Base-by-base conservation (phyloP, 495 filamentous ascomycete genomes). In the Apiosordaria backusii region DNA sequence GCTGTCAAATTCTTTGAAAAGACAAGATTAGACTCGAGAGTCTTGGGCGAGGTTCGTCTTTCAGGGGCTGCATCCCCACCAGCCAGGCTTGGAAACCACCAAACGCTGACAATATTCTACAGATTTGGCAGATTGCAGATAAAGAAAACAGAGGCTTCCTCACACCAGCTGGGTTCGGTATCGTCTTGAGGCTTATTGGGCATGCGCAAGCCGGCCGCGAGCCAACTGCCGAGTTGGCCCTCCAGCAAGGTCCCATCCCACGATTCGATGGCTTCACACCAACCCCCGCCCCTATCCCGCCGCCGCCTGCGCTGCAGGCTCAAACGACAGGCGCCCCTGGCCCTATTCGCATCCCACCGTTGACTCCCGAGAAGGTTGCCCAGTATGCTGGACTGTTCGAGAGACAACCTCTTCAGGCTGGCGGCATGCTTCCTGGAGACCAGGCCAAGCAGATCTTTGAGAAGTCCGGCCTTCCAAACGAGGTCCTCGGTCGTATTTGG, bases 51-150 rank as follows among this genome's bases (percentile, higher is more conserved):
- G 88, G 92, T 96, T 54, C 65, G 29, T 66, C 15, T 67, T 60
- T 5, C 59, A 25, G 19, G 52, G 35, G 35, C 9, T 13, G 35
- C 35, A 18, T 45, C 35, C 35, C 35, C 35, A 45, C 35, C 35
- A 45, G 35, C 35, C 35, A 13, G 16, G 1, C 10, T 45, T 45
- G 35, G 3, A 45, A 7, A 7, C 16, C 35, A 18, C 35, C 63
- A 59, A 57, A 65, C 53, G 57, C 63, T 68, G 62, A 72, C 67
- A 23, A 13, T 45, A 45, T 45, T 21, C 69, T 72, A 61, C 79
- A 96, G 92, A 97, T 98, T 85, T 99, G 95, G 95, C 93, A 97
- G 79, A 93, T 99, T 74, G 96, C 95, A 63, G 95, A 99, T 78
- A 92, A 86, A 69, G 94, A 97, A 79, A 99, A 98, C 79, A 86